Evolutionary conservation across 78 protist genomes (phyloP).

Genomic region (Protostelium mycophagum): DNA sequence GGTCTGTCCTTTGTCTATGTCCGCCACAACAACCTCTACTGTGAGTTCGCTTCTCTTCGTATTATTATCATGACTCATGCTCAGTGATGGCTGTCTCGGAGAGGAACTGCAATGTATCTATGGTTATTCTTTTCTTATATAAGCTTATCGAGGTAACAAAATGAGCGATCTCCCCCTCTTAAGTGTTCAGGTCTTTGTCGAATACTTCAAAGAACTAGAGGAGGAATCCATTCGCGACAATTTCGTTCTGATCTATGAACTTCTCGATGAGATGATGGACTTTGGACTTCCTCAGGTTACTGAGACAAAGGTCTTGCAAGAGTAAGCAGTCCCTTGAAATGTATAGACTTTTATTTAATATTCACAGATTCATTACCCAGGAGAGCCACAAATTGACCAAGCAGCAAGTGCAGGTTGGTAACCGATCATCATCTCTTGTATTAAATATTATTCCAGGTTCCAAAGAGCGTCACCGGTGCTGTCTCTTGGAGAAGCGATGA

Average conservation of each 20-base stretch:
- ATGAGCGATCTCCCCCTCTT: neutral
- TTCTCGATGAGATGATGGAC: constrained; percentile 99
- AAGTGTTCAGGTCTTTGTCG: constrained; percentile 48
- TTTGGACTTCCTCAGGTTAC: constrained; percentile 96
- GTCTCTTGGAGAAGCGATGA: constrained; percentile 87
- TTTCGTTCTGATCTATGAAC: constrained; percentile 97
- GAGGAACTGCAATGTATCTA: constrained; percentile 85
- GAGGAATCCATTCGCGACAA: constrained; percentile 97
- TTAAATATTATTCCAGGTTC: neutral
- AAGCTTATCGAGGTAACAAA: constrained; percentile 68
- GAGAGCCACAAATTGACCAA: constrained; percentile 76
- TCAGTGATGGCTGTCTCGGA: constrained; percentile 88
- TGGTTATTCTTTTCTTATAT: constrained; percentile 83
- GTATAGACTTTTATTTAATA: neutral
- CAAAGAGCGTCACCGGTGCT: constrained; percentile 50
- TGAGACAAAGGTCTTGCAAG: constrained; percentile 84
- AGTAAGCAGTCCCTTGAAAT: constrained; percentile 15
- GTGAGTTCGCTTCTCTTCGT: constrained; percentile 24
- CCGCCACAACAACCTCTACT: constrained; percentile 85
- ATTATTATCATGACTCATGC: neutral
- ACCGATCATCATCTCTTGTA: neutral
- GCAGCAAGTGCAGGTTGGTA: neutral
- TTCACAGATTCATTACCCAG: constrained; percentile 83
- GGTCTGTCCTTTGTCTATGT: constrained; percentile 85
- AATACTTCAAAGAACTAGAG: constrained; percentile 85